A percentile compares a stretch with the other conserved stretches of the same genome.
Evolutionary conservation across 2,329 filamentous ascomycete genomes (phyloP).

Genomic region (Cryoendolithus antarcticus): DNA sequence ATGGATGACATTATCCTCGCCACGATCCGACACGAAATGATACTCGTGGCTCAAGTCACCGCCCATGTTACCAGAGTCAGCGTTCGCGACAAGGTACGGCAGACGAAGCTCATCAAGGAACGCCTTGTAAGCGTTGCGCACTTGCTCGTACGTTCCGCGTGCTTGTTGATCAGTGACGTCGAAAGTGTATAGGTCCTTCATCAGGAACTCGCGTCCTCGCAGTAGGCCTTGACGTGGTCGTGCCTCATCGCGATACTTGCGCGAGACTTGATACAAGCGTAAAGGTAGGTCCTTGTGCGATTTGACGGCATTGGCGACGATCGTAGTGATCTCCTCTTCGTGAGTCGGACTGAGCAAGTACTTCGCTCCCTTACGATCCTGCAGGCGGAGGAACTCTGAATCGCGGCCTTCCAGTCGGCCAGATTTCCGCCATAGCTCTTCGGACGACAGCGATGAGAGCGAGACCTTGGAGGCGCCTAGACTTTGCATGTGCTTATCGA

Average conservation of each 20-base stretch:
- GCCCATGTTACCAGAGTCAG: conserved; percentile 93
- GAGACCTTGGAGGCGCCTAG: conserved; percentile 67
- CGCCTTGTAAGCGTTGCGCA: conserved; percentile 58
- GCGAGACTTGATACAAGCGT: conserved; percentile 78
- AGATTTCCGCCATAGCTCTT: conserved; percentile 70
- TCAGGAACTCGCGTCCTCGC: conserved; percentile 79
- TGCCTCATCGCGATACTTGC: conserved; percentile 90
- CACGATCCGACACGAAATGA: conserved; percentile 65
- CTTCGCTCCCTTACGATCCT: conserved; percentile 61
- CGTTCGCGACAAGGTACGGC: conserved; percentile 72
- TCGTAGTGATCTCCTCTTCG: conserved; percentile 83
- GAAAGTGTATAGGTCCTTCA: conserved; percentile 98
- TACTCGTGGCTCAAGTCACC: conserved; percentile 91
- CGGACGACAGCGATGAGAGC: conserved; percentile 73
- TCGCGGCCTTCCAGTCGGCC: conserved; percentile 53
- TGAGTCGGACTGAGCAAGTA: conserved; percentile 85
- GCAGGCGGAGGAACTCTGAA: conserved; percentile 61
- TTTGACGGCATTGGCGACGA: conserved; percentile 60
- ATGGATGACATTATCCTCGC: conserved; percentile 73
- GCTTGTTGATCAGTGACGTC: conserved; percentile 58
- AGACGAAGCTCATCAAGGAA: conserved; percentile 76
- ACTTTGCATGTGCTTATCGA: conserved; percentile 78
- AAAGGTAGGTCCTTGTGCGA: conserved; percentile 82
- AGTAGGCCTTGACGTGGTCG: conserved; percentile 79
- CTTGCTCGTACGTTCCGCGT: conserved; percentile 64